Base-by-base conservation (phyloP, 805 yeast species). In the Saturnispora silvae region DNA sequence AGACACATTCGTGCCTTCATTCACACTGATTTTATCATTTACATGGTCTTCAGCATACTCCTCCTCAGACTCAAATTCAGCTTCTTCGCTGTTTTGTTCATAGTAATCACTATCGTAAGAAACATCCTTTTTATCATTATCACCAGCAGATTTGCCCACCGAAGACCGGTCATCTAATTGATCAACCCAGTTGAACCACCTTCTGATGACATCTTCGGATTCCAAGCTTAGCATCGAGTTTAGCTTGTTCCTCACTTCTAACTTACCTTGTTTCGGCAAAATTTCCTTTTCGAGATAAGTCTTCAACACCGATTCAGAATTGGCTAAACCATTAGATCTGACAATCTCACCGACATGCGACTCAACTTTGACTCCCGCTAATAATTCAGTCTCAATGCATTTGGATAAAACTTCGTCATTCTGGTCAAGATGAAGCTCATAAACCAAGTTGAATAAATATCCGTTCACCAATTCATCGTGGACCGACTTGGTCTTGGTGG, bases 301-400 rank as follows among this genome's bases (percentile, higher is more conserved):
- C 13, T 30, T 35, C 15, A 35, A 9, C 9, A 35, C 30, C 3
- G 29, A 20, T 15, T 30, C 27, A 11, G 30, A 23, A 11, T 35
- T 26, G 8, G 13, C 20, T 14, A 35, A 23, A 6, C 33, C 26
- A 9, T 22, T 31, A n/a, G 39, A 31, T 20, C 31, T 36, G 15
- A 36, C 9, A 10, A 36, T 30, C 19, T 36, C 34, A n/a, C 34
- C 34, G 15, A 36, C 13, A n/a, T 36, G 39, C n/a, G 30, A n/a
- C n/a, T 36, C 39, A 14, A 36, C 24, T n/a, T 36, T 31, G 5
- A 36, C 34, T 7, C 24, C 30, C 8, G 29, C 24, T 10, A 17
- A 22, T 7, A 36, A 20, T 17, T 36, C 39, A 11, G 15, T 14
- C 15, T 25, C 34, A 5, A 36, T 11, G 31, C 39, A 36, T 8